Percentiles rank a stretch among this genome's conserved stretches.
Conservation (phyloP, 306 rosid genomes). For the Sphenostylis stenocarpa region DNA sequence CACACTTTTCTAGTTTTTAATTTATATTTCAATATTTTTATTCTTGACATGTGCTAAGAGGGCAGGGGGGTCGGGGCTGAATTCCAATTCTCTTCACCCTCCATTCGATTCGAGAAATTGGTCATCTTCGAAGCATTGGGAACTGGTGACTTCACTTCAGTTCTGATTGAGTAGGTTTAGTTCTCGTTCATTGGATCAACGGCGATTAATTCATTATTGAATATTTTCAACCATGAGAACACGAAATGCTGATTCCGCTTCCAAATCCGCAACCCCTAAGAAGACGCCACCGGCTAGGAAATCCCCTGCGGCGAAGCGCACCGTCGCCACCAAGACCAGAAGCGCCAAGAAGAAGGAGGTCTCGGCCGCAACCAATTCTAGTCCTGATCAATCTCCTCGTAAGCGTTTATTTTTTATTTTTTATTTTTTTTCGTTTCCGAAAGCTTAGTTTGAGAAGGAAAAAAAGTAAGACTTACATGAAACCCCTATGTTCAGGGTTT, state of each 20-base stretch:
- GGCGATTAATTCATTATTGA: neutral
- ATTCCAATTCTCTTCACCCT: too few species aligned
- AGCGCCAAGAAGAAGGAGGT: slow-evolving; percentile 47
- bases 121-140: neutral
- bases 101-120: neutral
- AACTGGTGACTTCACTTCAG: neutral
- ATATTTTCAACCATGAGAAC: slow-evolving; percentile 54
- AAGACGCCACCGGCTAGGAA: slow-evolving; percentile 57
- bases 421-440: neutral
- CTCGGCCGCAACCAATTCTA: slow-evolving; percentile 39
- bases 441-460: neutral
- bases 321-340: slow-evolving; percentile 37
- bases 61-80: too few species aligned
- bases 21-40: too few species aligned
- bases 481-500: neutral
- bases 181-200: neutral
- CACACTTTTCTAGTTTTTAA: too few species aligned
- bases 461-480: neutral
- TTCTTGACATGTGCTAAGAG: too few species aligned
- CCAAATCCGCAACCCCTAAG: slow-evolving; percentile 46
- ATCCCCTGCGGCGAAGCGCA: slow-evolving; percentile 44
- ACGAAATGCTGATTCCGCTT: slow-evolving; percentile 47
- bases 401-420: neutral
- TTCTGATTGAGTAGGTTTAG: neutral
- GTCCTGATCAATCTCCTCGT: slow-evolving; percentile 48